Evolutionary conservation across 2,329 filamentous ascomycete genomes (phyloP).

Genomic region (Nigrospora osmanthi): DNA sequence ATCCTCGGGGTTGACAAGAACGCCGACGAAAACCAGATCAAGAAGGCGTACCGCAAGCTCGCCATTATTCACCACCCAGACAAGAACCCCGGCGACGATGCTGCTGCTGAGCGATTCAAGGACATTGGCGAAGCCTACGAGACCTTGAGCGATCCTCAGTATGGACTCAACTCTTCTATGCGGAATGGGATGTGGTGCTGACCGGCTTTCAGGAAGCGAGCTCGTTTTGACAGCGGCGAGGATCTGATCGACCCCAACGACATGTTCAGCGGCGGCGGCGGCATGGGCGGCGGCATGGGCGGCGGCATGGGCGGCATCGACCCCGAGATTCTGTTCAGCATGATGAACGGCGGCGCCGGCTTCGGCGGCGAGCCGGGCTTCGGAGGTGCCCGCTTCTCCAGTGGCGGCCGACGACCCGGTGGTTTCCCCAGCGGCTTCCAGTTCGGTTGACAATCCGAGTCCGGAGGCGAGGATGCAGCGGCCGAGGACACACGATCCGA

Average conservation of each 20-base stretch:
- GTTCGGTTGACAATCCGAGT: conserved; percentile 40
- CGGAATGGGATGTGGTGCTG: conserved; percentile 16
- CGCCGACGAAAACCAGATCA: conserved; percentile 77
- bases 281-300: conserved; percentile 37
- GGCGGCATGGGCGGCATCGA: conserved; percentile 63
- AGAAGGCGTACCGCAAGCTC: conserved; percentile 93
- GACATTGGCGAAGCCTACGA: conserved; percentile 97
- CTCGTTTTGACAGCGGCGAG: conserved; percentile 84
- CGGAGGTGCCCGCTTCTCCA: conserved; percentile 43
- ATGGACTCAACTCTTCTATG: conserved; percentile 28
- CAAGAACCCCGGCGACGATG: conserved; percentile 85
- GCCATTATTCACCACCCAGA: conserved; percentile 94
- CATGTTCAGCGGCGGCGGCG: conserved; percentile 64
- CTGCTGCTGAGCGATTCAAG: conserved; percentile 90
- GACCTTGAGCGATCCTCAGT: conserved; percentile 87
- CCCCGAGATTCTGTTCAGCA: conserved; percentile 72
- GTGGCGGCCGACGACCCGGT: conserved; percentile 31
- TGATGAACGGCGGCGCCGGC: conserved; percentile 64
- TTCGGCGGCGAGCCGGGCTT: conserved; percentile 45
- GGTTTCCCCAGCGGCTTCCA: conserved; percentile 47
- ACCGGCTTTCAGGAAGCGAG: conserved; percentile 60
- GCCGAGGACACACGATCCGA: conserved; percentile 7
- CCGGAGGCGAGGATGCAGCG: conserved; percentile 21
- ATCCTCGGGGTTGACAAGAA: conserved; percentile 85
- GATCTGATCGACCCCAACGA: conserved; percentile 84